A percentile compares a stretch with the other conserved stretches of the same genome.
Evolutionary conservation across 208 protist genomes (phyloP).

Genomic region (Leishmania braziliensis): DNA sequence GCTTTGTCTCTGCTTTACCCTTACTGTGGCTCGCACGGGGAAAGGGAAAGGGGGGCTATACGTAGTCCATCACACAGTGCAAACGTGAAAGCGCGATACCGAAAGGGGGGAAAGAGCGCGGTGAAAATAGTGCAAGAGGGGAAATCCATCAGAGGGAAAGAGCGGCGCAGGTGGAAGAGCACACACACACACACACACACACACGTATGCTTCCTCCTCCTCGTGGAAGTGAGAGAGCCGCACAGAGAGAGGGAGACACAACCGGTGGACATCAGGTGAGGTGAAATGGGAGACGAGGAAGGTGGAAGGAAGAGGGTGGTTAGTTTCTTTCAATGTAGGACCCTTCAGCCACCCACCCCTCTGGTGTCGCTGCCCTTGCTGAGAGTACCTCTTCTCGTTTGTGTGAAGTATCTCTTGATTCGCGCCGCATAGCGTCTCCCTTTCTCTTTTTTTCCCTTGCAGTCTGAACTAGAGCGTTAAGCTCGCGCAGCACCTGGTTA

Average conservation of each 20-base stretch:
- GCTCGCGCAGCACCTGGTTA: neutral
- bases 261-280: neutral
- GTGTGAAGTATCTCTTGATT: neutral
- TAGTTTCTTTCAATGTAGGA: neutral
- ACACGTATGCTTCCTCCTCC: neutral
- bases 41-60: too few species aligned
- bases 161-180: neutral
- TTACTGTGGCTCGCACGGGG: too few species aligned
- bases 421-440: neutral
- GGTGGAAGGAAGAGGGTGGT: neutral
- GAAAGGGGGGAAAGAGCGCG: neutral
- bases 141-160: neutral
- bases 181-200: neutral
- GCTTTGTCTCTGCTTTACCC: too few species aligned
- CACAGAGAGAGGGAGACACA: neutral
- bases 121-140: neutral
- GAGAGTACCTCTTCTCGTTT: constrained; percentile 3
- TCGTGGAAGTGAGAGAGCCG: neutral
- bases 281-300: neutral
- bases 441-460: neutral
- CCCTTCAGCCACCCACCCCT: neutral
- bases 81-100: neutral
- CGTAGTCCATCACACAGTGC: neutral
- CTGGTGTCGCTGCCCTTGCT: constrained; percentile 1
- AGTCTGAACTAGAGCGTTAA: neutral